These are phyloP conservation scores for Russula griseocarnosa DNA, from an alignment of 768 basidiomycete genomes.

Conservation along the genomic window DNA sequence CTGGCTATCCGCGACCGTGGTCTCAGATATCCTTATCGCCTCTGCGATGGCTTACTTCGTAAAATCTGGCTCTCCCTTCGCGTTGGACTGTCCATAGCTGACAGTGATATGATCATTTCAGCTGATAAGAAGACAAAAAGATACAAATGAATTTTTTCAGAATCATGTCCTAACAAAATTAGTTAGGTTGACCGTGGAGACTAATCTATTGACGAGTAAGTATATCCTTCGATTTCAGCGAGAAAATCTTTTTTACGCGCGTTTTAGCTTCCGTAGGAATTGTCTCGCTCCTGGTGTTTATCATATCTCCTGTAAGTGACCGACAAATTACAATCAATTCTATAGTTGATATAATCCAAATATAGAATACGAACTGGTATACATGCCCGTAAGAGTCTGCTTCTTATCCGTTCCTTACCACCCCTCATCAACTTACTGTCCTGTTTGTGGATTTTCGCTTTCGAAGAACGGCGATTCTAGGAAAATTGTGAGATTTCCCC, in stretches of 20 bases:
- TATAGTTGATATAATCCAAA: not conserved
- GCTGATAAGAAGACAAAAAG: not conserved
- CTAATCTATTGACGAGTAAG: slow-evolving; percentile 28
- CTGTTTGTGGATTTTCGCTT: not conserved
- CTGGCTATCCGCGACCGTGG: slow-evolving; percentile 10
- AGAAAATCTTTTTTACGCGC: not conserved
- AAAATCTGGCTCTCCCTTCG: not conserved
- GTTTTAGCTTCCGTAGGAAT: slow-evolving; percentile 9
- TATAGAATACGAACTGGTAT: slow-evolving; percentile 12
- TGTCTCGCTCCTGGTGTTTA: not conserved
- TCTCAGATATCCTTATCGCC: slow-evolving; percentile 10
- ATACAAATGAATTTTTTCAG: not conserved
- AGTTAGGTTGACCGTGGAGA: slow-evolving; percentile 32
- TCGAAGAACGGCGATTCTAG: not conserved
- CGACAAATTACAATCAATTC: not conserved
- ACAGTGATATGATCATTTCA: not conserved
- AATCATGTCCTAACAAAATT: slow-evolving; percentile 22
- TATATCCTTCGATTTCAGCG: not conserved
- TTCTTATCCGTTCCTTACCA: no score
- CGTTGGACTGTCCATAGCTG: not conserved
- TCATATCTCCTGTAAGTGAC: slow-evolving; percentile 10
- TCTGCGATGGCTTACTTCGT: slow-evolving; percentile 13
- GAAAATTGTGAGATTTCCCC: slow-evolving; percentile 2
- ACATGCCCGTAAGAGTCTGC: slow-evolving; percentile 13
- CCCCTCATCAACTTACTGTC: not conserved